These are phyloP conservation scores for Fusarium robinianum DNA, from an alignment of 2,329 filamentous ascomycete genomes.

Conservation along the genomic window DNA sequence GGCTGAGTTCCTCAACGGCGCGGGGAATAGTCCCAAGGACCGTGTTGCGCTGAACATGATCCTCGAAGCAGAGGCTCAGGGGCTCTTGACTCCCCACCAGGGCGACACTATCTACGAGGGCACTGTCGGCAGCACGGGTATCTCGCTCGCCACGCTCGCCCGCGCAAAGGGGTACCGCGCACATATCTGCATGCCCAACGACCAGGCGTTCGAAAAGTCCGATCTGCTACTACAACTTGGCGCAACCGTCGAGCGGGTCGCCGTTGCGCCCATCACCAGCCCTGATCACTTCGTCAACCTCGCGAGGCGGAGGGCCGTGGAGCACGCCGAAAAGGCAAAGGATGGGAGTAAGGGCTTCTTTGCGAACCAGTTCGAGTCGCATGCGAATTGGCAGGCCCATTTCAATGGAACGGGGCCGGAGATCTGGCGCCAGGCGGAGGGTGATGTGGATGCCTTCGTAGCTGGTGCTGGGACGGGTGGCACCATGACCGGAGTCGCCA, in stretches of 20 bases:
- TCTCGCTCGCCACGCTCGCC: slow-evolving; percentile 88
- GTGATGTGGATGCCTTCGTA: slow-evolving; percentile 81
- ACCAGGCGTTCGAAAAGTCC: slow-evolving; percentile 87
- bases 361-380: slow-evolving; percentile 93
- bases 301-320: slow-evolving; percentile 73
- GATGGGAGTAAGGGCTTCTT: slow-evolving; percentile 82
- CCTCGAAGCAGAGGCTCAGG: slow-evolving; percentile 74
- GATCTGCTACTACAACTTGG: slow-evolving; percentile 87
- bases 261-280: slow-evolving; percentile 91
- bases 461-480: slow-evolving; percentile 94
- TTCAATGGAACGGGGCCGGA: slow-evolving; percentile 84
- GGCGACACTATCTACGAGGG: slow-evolving; percentile 98
- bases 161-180: slow-evolving; percentile 87
- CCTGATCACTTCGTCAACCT: slow-evolving; percentile 93
- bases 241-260: slow-evolving; percentile 88
- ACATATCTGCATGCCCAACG: slow-evolving; percentile 96
- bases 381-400: slow-evolving; percentile 88
- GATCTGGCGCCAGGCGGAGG: slow-evolving; percentile 78
- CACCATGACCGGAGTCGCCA: slow-evolving; percentile 84
- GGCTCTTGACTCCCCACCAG: slow-evolving; percentile 74
- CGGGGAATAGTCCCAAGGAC: slow-evolving; percentile 92
- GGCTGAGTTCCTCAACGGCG: slow-evolving; percentile 94
- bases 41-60: slow-evolving; percentile 93
- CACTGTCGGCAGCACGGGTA: slow-evolving; percentile 94
- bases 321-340: slow-evolving; percentile 65